Conservation (phyloP, 1,139 yeast genomes). For the Suhomyces anneliseae region DNA sequence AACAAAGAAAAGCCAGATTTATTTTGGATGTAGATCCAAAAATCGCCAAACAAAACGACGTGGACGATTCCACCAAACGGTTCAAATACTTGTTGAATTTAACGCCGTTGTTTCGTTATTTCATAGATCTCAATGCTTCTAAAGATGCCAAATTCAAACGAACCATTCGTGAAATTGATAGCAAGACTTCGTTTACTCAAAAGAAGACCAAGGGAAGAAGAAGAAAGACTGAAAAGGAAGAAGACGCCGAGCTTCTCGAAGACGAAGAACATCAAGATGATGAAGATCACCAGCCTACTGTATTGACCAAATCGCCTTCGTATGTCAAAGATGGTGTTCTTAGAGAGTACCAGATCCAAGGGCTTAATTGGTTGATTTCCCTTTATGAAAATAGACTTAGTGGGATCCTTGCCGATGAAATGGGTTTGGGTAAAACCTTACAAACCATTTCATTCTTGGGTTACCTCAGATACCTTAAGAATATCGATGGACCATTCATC, state of each 20-base stretch:
- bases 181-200: constrained; percentile 27
- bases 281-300: constrained; percentile 50
- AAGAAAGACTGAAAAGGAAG: constrained; percentile 85
- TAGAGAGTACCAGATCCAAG: constrained; percentile 70
- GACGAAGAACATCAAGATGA: constrained; percentile 65
- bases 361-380: constrained; percentile 48
- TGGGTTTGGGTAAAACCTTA: constrained; percentile 52
- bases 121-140: constrained; percentile 78
- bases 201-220: constrained; percentile 24
- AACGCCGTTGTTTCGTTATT: constrained; percentile 84
- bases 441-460: constrained; percentile 69
- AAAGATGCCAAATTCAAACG: constrained; percentile 66
- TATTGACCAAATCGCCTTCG: constrained; percentile 78
- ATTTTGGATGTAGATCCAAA: constrained; percentile 52
- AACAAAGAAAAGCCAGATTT: constrained; percentile 45
- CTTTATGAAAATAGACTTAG: constrained; percentile 45
- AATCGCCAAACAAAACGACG: constrained; percentile 55
- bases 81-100: constrained; percentile 80
- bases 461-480: constrained; percentile 72
- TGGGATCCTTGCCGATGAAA: constrained; percentile 51
- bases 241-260: constrained; percentile 80
- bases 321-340: constrained; percentile 63
- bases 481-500: constrained; percentile 86
- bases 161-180: constrained; percentile 56
- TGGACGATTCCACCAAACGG: constrained; percentile 72